A percentile compares a stretch with the other conserved stretches of the same genome.
phyloP scores from a whole-genome alignment of 768 basidiomycete genomes.

The Macrolepiota fuliginosa region DNA sequence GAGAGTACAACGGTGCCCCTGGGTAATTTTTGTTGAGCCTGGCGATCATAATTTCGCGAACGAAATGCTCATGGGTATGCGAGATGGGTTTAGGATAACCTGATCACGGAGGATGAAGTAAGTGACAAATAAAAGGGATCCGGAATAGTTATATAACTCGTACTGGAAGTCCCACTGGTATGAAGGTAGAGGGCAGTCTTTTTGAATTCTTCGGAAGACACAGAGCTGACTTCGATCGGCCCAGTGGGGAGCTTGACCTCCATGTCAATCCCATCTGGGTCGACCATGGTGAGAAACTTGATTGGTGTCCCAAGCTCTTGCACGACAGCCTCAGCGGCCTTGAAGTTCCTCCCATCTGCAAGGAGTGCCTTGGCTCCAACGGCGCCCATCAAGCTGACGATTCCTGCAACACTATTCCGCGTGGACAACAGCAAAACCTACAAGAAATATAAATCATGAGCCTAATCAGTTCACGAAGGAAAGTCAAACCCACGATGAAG shows the following conservation, averaged over 20 bases:
- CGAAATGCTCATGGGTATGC: constrained; percentile 13
- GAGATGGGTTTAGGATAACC: constrained; percentile 23
- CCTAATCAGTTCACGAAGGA: background rate
- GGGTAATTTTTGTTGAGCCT: constrained; percentile 8
- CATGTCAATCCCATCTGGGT: background rate
- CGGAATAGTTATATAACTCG: too few species aligned
- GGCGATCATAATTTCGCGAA: constrained; percentile 3
- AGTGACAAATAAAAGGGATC: too few species aligned
- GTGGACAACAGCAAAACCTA: constrained; percentile 9
- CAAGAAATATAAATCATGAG: too few species aligned
- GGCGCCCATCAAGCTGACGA: constrained; percentile 3
- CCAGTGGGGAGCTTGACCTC: constrained; percentile 1
- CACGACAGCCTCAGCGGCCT: constrained; percentile 3
- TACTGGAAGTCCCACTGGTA: constrained; percentile 13
- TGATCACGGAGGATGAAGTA: background rate
- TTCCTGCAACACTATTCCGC: constrained; percentile 9
- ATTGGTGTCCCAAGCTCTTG: background rate
- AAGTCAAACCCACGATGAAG: background rate
- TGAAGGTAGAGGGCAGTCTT: constrained; percentile 10
- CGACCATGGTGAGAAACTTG: background rate
- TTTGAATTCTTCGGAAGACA: constrained; percentile 6
- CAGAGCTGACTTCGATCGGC: background rate
- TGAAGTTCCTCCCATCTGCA: background rate
- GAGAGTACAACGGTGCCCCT: constrained; percentile 15
- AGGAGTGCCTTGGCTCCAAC: constrained; percentile 10